A percentile compares a stretch with the other conserved stretches of the same genome.
Conservation (phyloP, 495 filamentous ascomycete genomes). For the Trichoderma parareesei region DNA sequence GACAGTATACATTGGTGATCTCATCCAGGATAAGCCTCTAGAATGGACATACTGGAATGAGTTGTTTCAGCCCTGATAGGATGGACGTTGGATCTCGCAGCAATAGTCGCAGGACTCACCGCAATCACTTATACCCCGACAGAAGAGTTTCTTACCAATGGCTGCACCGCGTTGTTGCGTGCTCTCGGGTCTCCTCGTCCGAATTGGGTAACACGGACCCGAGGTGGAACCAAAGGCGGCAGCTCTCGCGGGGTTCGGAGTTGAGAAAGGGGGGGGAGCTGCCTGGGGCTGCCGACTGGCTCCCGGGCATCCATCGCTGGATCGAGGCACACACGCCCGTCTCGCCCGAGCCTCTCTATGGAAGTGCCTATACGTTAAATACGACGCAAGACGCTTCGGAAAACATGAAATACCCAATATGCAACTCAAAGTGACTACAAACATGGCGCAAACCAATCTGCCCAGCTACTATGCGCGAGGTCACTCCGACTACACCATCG, state of each 20-base stretch:
- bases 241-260: not conserved
- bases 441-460: constrained; percentile 21
- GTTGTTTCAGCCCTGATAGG: not conserved
- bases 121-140: no score
- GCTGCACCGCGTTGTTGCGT: not conserved
- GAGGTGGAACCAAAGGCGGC: not conserved
- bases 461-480: constrained; percentile 26
- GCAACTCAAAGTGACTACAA: constrained; percentile 3
- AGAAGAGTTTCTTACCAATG: not conserved
- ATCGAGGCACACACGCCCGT: not conserved
- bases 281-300: not conserved
- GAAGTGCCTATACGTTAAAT: not conserved
- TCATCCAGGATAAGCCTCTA: constrained; percentile 4
- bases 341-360: not conserved
- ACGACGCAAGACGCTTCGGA: not conserved
- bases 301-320: not conserved
- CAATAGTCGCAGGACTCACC: not conserved
- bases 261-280: not conserved
- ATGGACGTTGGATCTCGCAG: not conserved
- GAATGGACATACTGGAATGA: constrained; percentile 13
- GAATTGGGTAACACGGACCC: constrained; percentile 3
- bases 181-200: not conserved
- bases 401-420: not conserved
- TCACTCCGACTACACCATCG: constrained; percentile 27
- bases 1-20: not conserved